Evolutionary conservation across 495 filamentous ascomycete species (phyloP).

Genomic region (Sporormia fimetaria): DNA sequence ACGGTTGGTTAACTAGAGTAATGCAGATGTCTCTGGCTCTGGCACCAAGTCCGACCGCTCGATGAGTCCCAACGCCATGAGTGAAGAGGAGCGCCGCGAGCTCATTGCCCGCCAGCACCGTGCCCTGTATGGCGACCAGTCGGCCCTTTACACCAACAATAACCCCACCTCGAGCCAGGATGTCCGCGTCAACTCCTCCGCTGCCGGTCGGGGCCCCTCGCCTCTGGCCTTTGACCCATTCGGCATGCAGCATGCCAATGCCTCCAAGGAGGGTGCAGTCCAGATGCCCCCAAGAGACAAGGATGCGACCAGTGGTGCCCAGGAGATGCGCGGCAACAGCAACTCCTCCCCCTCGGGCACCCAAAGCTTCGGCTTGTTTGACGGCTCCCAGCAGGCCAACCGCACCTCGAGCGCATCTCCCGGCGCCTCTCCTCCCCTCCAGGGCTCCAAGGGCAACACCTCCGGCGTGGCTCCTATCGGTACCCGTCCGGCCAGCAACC

Average conservation of each 20-base stretch:
- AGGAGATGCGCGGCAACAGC: slow-evolving; percentile 70
- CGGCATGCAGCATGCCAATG: slow-evolving; percentile 36
- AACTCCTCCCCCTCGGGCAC: slow-evolving; percentile 71
- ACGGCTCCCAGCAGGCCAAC: slow-evolving; percentile 62
- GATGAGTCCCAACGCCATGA: slow-evolving; percentile 81
- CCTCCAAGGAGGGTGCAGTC: slow-evolving; percentile 33
- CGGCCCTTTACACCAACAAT: slow-evolving; percentile 49
- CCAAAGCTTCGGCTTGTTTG: slow-evolving; percentile 56
- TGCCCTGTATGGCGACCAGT: slow-evolving; percentile 73
- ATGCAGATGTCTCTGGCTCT: slow-evolving; percentile 69
- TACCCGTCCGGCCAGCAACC: slow-evolving; percentile 57
- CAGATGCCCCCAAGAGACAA: slow-evolving; percentile 35
- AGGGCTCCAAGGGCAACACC: slow-evolving; percentile 45
- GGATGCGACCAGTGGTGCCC: slow-evolving; percentile 38
- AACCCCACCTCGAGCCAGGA: slow-evolving; percentile 38
- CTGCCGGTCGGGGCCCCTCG: slow-evolving; percentile 45
- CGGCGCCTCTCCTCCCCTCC: slow-evolving; percentile 71
- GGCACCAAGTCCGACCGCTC: slow-evolving; percentile 76
- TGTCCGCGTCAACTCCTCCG: slow-evolving; percentile 38
- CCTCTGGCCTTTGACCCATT: slow-evolving; percentile 56
- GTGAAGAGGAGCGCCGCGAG: slow-evolving; percentile 91
- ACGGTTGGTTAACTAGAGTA: slow-evolving; percentile 42
- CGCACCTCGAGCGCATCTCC: slow-evolving; percentile 86
- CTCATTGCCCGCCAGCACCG: slow-evolving; percentile 91
- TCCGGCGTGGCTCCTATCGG: slow-evolving; percentile 83